Evolutionary conservation across 768 basidiomycete species (phyloP), one percentile per base, ranked within the genome.

Genomic region (Tulasnella calospora): DNA sequence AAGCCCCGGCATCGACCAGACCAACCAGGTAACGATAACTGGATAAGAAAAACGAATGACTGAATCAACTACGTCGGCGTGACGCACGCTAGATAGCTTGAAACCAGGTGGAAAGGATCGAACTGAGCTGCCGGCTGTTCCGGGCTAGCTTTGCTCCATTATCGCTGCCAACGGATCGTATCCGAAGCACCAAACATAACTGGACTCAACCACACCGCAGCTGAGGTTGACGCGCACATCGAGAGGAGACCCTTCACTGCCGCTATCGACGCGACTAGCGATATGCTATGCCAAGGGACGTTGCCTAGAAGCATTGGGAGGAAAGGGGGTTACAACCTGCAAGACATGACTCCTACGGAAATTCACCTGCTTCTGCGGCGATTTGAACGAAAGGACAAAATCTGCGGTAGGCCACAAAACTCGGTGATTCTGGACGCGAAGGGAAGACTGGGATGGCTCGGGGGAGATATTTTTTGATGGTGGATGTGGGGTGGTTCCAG

Each of bases 151-250:
- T 33, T 67, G 61, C 61, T 67, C 61, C 61, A 67, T 67, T 67
- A 67, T 67, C 61, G 61, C 61, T 67, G 61, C 61, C 15, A 67
- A 67, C 61, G 61, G 61, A 67, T 67, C 61, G 61, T 35, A 67
- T 67, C 61, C 61, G 61, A 35, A 67, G 61, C 33, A 40, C 71
- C 71, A 72, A 72, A 72, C 71, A 72, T 9, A 33, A 23, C 71
- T 41, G 13, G 71, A 27, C 71, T 72, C 71, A 40, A 72, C 36
- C 23, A 72, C 33, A 72, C 36, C 71, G 71, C 71, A 40, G 44
- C 71, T 72, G 71, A 72, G 71, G 36, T 72, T 72, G 44, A 40
- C 71, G 71, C 71, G 36, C 71, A 46, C 44, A 36, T 30, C 23
- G 38, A 40, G 71, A 72, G 44, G 71, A 72, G 61, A 27, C 33